Base-by-base conservation (phyloP, 139 green algal genomes). In the Chlorella sp. region DNA sequence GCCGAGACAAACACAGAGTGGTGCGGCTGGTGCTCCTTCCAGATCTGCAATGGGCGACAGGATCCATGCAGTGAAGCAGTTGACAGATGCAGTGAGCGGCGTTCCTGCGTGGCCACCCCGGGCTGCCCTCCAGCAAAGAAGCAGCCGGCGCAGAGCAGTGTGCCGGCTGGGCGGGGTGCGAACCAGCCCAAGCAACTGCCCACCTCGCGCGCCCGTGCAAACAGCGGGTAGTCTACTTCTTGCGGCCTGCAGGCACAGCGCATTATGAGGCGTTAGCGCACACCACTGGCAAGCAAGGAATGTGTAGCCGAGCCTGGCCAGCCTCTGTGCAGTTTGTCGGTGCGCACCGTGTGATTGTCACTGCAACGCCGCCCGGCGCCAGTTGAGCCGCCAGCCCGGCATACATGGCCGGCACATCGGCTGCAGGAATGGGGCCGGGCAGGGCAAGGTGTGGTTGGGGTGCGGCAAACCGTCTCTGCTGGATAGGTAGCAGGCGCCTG, bases 151-250 rank as follows among this genome's bases (percentile, higher is more conserved):
- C n/a, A n/a, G n/a, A n/a, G n/a, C n/a, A n/a, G n/a, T n/a, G n/a
- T n/a, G n/a, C n/a, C n/a, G n/a, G n/a, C n/a, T n/a, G n/a, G n/a
- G n/a, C n/a, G n/a, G n/a, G n/a, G n/a, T n/a, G n/a, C n/a, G n/a
- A n/a, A n/a, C n/a, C 64, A 39, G n/a, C 44, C 44, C 64, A 41
- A 12, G n/a, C 30, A 39, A 21, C 76, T 13, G 6, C 78, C 11
- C 64, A 76, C 79, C 79, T 85, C 80, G 9, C 57, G 70, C 3
- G 80, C 80, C 23, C 80, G 30, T 18, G 1, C 17, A 32, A 85
- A 85, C 25, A 85, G 67, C 0, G 80, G 80, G 80, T 85, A 85
- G 67, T 85, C 80, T 23, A 85, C 80, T 15, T 85, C 80, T 36
- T 85, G 80, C 2, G 80, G 80, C 23, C 51, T 60, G 51, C 13